phyloP scores from a whole-genome alignment of 2,329 filamentous ascomycete species.

The Fusarium papillatum region DNA sequence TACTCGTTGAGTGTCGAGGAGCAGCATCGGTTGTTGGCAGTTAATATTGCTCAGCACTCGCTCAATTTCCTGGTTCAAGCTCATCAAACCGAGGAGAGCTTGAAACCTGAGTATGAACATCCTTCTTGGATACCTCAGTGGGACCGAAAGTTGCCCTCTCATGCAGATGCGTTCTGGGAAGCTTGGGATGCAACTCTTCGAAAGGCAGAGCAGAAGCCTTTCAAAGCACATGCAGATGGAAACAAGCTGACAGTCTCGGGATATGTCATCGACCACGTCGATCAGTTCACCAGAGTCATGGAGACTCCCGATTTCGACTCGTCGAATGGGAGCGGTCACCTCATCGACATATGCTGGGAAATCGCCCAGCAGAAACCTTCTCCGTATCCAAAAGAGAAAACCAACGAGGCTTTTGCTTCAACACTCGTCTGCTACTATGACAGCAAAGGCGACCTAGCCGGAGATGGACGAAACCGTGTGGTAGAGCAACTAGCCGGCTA shows the following conservation, averaged over 20 bases:
- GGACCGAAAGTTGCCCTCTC: neutral
- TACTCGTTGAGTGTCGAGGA: constrained; percentile 4
- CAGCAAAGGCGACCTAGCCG: neutral
- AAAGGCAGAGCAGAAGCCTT: neutral
- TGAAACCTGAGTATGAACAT: neutral
- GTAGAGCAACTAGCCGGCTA: constrained; percentile 16
- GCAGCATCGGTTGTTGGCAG: constrained; percentile 6
- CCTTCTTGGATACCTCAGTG: constrained; percentile 12
- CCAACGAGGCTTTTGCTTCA: constrained; percentile 8
- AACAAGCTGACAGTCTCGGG: neutral
- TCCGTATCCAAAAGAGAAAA: neutral
- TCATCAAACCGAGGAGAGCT: constrained; percentile 3
- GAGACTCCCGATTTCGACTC: neutral
- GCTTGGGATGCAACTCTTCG: constrained; percentile 19
- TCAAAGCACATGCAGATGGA: neutral
- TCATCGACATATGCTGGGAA: constrained; percentile 11
- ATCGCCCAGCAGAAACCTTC: neutral
- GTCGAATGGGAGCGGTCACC: neutral
- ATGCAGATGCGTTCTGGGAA: constrained; percentile 20
- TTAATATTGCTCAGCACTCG: neutral
- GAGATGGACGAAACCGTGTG: neutral
- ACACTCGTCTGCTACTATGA: constrained; percentile 5
- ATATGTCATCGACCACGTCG: neutral
- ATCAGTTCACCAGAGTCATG: constrained; percentile 12
- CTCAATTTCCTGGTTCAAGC: constrained; percentile 9